Base-by-base conservation (phyloP, 179 eudicot genomes). In the Dionaea muscipula region DNA sequence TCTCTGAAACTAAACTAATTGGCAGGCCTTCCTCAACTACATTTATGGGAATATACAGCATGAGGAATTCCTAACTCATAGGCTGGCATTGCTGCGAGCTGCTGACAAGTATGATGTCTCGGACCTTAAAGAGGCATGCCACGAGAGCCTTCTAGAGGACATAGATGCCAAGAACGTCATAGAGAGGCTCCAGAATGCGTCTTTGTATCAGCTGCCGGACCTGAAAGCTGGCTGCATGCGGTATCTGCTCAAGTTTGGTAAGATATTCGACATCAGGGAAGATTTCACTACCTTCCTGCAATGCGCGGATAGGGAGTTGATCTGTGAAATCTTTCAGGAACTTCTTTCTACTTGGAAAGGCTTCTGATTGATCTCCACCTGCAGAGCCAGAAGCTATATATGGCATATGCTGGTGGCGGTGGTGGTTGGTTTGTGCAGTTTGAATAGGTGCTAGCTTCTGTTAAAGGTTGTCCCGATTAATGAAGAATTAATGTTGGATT, bases 271-370 rank as follows among this genome's bases (percentile, higher is more conserved):
- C 46, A 65, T 89, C 24, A 70, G 85, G 7, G 89, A 89, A 51
- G 95, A 85, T 14, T 79, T 89, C 58, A 69, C 74, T 65, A 68
- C 51, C 21, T 89, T 89, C 59, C 66, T 89, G 50, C 82, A 70
- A 28, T 68, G 57, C 39, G 94, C 84, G 6, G 93, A 89, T 51
- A 81, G 93, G 67, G 97, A 83, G 43, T 56, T 89, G 62, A 68
- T 89, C 35, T 69, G 78, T 12, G 95, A 89, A 46, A 44, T 89
- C 53, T 79, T 89, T 51, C 71, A 83, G 24, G 91, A 83, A 64
- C 68, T 89, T 63, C 95, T 89, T 38, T 74, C 59, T 56, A 73
- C 80, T 10, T 89, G 97, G 97, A 89, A 83, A 68, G 97, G 97
- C 6, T 89, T 83, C 81, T 89, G 65, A 79, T 51, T 24, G 1